Percentiles rank a stretch among this genome's conserved stretches.
Evolutionary conservation across 2,329 filamentous ascomycete genomes (phyloP).

Genomic region (Dryadomyces quercus-mongolicae): DNA sequence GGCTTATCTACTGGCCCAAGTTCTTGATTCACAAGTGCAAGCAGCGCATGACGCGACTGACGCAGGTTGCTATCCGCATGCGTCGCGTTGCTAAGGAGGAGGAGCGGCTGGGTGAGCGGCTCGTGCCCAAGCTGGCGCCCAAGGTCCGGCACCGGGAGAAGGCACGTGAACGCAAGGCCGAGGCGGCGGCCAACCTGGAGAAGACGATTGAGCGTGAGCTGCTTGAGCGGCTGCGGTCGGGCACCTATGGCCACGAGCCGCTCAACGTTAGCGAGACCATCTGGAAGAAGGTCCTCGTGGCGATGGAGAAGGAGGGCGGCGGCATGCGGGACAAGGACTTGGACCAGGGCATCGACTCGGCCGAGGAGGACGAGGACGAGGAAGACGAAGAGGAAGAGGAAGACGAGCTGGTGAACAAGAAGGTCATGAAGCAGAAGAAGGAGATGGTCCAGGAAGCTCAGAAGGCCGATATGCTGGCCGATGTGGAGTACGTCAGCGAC

Average conservation of each 20-base stretch:
- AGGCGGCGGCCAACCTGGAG: conserved; percentile 85
- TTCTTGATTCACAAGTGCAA: conserved; percentile 81
- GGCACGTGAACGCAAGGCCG: conserved; percentile 56
- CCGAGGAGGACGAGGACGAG: conserved; percentile 54
- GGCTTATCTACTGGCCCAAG: conserved; percentile 88
- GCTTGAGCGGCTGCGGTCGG: conserved; percentile 79
- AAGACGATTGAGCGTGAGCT: conserved; percentile 90
- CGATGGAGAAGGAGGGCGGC: conserved; percentile 78
- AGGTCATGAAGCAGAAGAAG: conserved; percentile 5
- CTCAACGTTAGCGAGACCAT: conserved; percentile 90
- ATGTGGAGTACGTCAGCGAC: conserved; percentile 90
- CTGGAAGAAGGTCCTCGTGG: conserved; percentile 93
- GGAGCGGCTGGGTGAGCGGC: conserved; percentile 72
- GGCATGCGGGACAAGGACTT: conserved; percentile 75
- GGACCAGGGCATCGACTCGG: conserved; percentile 74
- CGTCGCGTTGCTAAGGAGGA: conserved; percentile 79
- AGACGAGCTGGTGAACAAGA: conserved; percentile 63
- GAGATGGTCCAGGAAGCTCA: conserved; percentile 35
- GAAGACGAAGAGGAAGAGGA: conserved; percentile 49
- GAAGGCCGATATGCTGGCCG: conserved; percentile 63
- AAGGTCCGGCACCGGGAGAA: conserved; percentile 72
- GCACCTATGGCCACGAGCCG: conserved; percentile 87
- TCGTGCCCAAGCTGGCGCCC: conserved; percentile 81
- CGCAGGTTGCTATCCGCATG: conserved; percentile 77
- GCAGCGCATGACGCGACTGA: conserved; percentile 82